These are phyloP conservation scores for Primulina eburnea DNA, from an alignment of 257 asterid species.

Conservation along the genomic window DNA sequence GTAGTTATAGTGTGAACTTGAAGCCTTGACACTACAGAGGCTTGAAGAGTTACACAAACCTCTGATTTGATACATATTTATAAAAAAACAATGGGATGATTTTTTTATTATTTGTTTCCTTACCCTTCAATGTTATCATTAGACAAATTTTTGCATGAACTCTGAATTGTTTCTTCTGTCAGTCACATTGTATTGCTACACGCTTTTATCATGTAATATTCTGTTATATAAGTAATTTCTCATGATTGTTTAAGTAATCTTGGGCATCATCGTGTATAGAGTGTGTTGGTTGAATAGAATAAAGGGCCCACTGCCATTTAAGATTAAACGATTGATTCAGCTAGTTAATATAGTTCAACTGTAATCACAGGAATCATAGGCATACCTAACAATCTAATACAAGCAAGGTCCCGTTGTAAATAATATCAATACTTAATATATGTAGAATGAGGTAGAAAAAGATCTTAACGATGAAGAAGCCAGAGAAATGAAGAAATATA, in stretches of 20 bases:
- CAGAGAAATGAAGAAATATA: conserved; percentile 62
- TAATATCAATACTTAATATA: conserved; percentile 3
- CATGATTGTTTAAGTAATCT: no score
- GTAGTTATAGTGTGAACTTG: not conserved
- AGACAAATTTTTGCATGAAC: not conserved
- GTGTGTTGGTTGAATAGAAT: not conserved
- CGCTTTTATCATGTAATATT: not conserved
- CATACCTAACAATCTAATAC: not conserved
- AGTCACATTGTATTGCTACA: not conserved
- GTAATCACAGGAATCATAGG: not conserved
- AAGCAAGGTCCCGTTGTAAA: not conserved
- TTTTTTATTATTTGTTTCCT: not conserved
- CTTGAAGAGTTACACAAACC: conserved; percentile 7
- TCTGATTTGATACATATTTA: conserved; percentile 3
- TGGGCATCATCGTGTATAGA: no score
- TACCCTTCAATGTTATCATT: conserved; percentile 9
- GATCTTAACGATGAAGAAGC: conserved; percentile 80
- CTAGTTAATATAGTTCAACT: not conserved
- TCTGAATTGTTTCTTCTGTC: not conserved
- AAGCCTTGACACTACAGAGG: not conserved
- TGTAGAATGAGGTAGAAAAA: conserved; percentile 76
- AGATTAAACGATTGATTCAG: not conserved
- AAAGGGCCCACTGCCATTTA: not conserved
- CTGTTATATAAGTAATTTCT: not conserved
- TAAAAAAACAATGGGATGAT: not conserved